Evolutionary conservation across 2,329 filamentous ascomycete species (phyloP).

Genomic region (Ceratocystis eucalypticola): DNA sequence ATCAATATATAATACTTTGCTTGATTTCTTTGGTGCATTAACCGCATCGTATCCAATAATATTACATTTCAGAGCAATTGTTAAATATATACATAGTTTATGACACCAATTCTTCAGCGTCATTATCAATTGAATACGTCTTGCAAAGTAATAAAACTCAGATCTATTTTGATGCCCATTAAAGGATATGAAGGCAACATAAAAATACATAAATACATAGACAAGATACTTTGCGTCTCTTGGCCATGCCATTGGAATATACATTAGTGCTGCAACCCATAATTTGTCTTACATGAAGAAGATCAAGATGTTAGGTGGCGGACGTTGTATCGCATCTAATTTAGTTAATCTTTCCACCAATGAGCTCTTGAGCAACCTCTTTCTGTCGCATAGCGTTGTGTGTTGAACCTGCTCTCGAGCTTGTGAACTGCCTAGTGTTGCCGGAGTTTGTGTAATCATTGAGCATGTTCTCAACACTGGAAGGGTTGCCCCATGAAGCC

Average conservation of each 20-base stretch:
- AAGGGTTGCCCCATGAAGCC: conserved; percentile 36
- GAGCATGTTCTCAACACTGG: conserved; percentile 34
- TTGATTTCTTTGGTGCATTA: too few relatives aligned
- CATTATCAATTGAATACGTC: background rate
- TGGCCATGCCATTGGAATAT: background rate
- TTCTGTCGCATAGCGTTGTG: conserved; percentile 39
- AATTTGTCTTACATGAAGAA: background rate
- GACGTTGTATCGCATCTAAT: conserved; percentile 18
- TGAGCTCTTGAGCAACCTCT: conserved; percentile 44
- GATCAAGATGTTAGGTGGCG: conserved; percentile 8
- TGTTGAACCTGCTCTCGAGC: conserved; percentile 8
- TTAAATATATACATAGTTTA: too few relatives aligned
- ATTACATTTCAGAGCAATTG: too few relatives aligned
- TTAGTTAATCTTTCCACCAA: conserved; percentile 41
- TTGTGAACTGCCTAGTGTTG: conserved; percentile 5
- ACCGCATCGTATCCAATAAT: too few relatives aligned
- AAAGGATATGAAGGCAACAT: background rate
- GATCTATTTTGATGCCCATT: background rate
- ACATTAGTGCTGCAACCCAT: background rate
- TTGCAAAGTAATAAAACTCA: background rate
- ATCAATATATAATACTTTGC: too few relatives aligned
- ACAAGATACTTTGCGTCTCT: background rate
- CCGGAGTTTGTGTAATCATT: conserved; percentile 22
- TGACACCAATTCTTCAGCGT: background rate
- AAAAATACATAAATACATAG: conserved; percentile 14